Percentiles rank a stretch among this genome's conserved stretches.
Conservation (phyloP, 257 asterid genomes). For the Solanum gracilifrons region DNA sequence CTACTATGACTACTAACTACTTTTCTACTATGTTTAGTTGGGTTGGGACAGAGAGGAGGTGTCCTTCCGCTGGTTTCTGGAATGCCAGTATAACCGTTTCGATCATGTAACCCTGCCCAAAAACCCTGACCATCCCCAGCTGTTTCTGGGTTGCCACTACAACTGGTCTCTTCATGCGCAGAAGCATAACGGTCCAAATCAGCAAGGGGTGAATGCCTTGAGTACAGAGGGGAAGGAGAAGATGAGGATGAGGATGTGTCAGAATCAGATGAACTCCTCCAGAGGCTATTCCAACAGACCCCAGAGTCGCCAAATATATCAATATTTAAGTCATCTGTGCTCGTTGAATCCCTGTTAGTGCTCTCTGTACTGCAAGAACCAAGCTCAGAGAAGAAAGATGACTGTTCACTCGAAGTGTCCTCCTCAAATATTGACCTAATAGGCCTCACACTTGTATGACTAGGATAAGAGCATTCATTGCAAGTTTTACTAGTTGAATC, state of each 20-base stretch:
- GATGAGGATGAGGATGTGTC: constrained; percentile 56
- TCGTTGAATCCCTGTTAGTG: constrained; percentile 39
- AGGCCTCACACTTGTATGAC: constrained; percentile 7
- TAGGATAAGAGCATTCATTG: constrained; percentile 10
- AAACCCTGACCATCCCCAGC: constrained; percentile 8
- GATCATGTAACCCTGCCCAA: constrained; percentile 4
- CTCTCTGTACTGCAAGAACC: constrained; percentile 59
- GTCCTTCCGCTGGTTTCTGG: constrained; percentile 6
- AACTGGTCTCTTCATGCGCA: constrained; percentile 8
- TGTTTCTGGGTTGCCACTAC: constrained; percentile 8
- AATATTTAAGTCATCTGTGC: constrained; percentile 45
- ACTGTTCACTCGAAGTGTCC: constrained; percentile 29
- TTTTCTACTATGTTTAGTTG: constrained; percentile 23
- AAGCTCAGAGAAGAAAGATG: constrained; percentile 62
- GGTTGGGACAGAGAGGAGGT: constrained; percentile 16
- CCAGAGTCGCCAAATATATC: constrained; percentile 28
- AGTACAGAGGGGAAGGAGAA: constrained; percentile 42
- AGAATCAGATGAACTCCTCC: constrained; percentile 46
- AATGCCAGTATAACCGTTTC: not conserved
- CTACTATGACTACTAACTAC: constrained; percentile 26
- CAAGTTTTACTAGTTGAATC: constrained; percentile 5
- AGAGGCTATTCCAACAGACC: constrained; percentile 10
- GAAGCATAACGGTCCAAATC: constrained; percentile 33
- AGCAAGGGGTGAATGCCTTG: constrained; percentile 28
- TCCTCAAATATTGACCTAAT: constrained; percentile 18